These are phyloP conservation scores for Aureobasidium melanogenum DNA, from an alignment of 2,329 filamentous ascomycete species.

Conservation along the genomic window DNA sequence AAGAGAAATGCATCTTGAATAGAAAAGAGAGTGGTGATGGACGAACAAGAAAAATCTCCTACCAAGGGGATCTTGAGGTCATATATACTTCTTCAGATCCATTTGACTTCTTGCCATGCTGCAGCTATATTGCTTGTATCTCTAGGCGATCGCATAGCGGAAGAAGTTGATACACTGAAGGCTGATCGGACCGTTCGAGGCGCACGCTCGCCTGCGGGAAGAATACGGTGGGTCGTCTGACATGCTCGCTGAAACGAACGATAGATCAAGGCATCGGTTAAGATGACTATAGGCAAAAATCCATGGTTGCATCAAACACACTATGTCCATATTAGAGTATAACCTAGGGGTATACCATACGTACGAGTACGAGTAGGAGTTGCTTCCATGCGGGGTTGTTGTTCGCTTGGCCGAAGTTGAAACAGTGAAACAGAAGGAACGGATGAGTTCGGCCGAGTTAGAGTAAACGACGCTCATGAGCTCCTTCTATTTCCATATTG, in stretches of 20 bases:
- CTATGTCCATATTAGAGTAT: slow-evolving; percentile 3
- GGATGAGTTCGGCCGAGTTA: slow-evolving; percentile 8
- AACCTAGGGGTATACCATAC: background rate
- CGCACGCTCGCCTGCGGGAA: background rate
- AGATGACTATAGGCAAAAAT: background rate
- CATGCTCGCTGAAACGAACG: background rate
- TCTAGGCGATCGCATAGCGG: background rate
- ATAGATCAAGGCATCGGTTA: background rate
- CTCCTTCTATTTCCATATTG: background rate
- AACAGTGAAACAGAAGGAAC: slow-evolving; percentile 4
- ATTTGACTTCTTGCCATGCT: background rate
- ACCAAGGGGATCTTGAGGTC: background rate
- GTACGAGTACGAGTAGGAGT: background rate
- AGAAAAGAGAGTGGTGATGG: background rate
- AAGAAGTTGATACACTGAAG: background rate
- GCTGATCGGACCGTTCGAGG: background rate
- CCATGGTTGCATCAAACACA: background rate
- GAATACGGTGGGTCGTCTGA: background rate
- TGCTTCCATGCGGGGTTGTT: background rate
- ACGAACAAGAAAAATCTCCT: background rate
- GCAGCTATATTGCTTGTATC: slow-evolving; percentile 4
- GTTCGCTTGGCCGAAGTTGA: slow-evolving; percentile 6
- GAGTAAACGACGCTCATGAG: background rate
- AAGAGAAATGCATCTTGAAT: slow-evolving; percentile 4
- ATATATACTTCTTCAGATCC: background rate